These are phyloP conservation scores for Auricularia sp. DNA, from an alignment of 768 basidiomycete genomes.

Conservation along the genomic window DNA sequence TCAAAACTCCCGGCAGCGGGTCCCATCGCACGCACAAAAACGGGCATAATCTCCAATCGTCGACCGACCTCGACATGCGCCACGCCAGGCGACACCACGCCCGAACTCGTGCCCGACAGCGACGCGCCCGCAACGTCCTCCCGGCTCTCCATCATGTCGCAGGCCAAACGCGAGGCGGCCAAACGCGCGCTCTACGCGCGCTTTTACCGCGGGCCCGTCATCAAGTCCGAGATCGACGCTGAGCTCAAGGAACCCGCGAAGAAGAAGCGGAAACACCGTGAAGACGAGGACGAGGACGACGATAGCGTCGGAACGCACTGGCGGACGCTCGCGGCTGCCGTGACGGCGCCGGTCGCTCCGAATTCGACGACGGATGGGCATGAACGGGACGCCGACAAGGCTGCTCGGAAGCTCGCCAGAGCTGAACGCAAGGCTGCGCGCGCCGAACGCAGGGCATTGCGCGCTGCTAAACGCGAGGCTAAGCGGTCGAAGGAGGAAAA, in stretches of 20 bases:
- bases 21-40: slow-evolving; percentile 49
- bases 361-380: neutral
- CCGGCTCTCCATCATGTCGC: slow-evolving; percentile 43
- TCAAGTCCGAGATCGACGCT: slow-evolving; percentile 29
- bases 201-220: slow-evolving; percentile 70
- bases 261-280: neutral
- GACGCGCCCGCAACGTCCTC: slow-evolving; percentile 18
- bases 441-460: neutral
- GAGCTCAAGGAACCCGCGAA: slow-evolving; percentile 21
- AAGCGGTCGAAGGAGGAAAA: neutral
- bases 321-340: neutral
- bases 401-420: neutral
- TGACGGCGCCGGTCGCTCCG: neutral
- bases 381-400: neutral
- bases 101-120: slow-evolving; percentile 23
- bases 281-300: neutral
- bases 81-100: slow-evolving; percentile 27
- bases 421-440: neutral
- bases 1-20: slow-evolving; percentile 10
- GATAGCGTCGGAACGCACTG: neutral
- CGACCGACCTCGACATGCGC: slow-evolving; percentile 47
- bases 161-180: slow-evolving; percentile 73
- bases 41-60: slow-evolving; percentile 68
- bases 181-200: slow-evolving; percentile 62
- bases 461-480: neutral